Percentiles rank a stretch among this genome's conserved stretches.
Evolutionary conservation across 176 grass and related monocot species (phyloP).

Genomic region (Raddia guianensis): DNA sequence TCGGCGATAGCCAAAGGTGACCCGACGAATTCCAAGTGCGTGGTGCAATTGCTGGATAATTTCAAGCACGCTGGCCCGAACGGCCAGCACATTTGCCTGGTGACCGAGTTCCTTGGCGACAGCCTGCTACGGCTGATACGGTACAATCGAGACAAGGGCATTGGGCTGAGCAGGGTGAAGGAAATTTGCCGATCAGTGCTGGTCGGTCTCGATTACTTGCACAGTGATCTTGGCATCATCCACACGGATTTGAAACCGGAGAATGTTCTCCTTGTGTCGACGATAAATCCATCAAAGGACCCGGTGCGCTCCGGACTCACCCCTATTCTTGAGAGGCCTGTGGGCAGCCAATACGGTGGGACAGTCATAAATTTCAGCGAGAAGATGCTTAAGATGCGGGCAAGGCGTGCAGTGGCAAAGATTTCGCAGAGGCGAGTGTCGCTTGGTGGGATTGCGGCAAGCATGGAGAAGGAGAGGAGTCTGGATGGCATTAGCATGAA

Average conservation of each 20-base stretch:
- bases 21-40: slow-evolving; percentile 68
- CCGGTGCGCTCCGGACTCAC: slow-evolving; percentile 56
- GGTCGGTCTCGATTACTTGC: slow-evolving; percentile 79
- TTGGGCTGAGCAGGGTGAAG: slow-evolving; percentile 64
- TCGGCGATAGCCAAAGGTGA: slow-evolving; percentile 72
- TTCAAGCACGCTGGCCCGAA: slow-evolving; percentile 94
- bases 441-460: slow-evolving; percentile 45
- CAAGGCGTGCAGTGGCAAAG: slow-evolving; percentile 63
- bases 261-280: slow-evolving; percentile 84
- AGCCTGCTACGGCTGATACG: slow-evolving; percentile 77
- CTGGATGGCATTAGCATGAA: slow-evolving; percentile 79
- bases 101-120: slow-evolving; percentile 78
- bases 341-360: slow-evolving; percentile 49
- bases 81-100: slow-evolving; percentile 74
- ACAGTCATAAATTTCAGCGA: slow-evolving; percentile 57
- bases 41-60: slow-evolving; percentile 68
- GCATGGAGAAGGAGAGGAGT: slow-evolving; percentile 63
- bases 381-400: slow-evolving; percentile 76
- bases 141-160: slow-evolving; percentile 75
- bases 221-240: slow-evolving; percentile 72
- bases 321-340: slow-evolving; percentile 71
- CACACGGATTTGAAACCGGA: slow-evolving; percentile 90
- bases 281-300: slow-evolving; percentile 87
- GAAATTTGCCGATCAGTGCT: slow-evolving; percentile 76
- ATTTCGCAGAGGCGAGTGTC: slow-evolving; percentile 68